Evolutionary conservation across 2,329 filamentous ascomycete genomes (phyloP).

Genomic region (Aspergillus sp.): DNA sequence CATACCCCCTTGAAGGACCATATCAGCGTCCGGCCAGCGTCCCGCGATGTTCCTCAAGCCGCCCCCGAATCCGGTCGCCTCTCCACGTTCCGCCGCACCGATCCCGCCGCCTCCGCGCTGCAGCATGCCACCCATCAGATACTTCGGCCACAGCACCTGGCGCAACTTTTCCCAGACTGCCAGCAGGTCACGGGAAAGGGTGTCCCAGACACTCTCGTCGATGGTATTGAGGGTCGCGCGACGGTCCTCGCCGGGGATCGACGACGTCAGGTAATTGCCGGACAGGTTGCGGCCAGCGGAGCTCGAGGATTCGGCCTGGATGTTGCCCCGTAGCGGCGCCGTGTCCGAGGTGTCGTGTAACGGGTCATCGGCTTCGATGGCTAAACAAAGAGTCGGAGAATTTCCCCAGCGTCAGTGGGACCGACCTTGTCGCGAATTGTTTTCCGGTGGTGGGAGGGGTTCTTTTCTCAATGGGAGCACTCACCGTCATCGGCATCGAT

Average conservation of each 20-base stretch:
- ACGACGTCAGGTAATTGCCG: conserved; percentile 81
- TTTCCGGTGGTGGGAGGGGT: neutral
- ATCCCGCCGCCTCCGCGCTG: conserved; percentile 55
- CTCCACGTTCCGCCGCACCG: conserved; percentile 58
- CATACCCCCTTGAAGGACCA: conserved; percentile 69
- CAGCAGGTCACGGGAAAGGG: conserved; percentile 84
- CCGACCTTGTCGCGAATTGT: neutral
- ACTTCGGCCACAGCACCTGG: conserved; percentile 94
- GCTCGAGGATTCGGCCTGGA: conserved; percentile 57
- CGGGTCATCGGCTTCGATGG: conserved; percentile 90
- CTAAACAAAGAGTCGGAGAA: conserved; percentile 41
- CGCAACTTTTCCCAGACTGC: conserved; percentile 98
- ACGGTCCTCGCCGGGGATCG: conserved; percentile 89
- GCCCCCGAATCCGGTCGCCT: conserved; percentile 48
- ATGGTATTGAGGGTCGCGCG: conserved; percentile 88
- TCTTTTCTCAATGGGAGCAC: conserved; percentile 5
- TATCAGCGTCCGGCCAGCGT: conserved; percentile 67
- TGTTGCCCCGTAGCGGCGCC: conserved; percentile 81
- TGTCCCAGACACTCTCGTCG: conserved; percentile 96
- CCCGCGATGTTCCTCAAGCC: conserved; percentile 58
- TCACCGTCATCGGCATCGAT: conserved; percentile 79
- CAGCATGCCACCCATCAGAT: conserved; percentile 73
- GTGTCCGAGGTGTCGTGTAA: conserved; percentile 68
- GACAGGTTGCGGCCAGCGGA: conserved; percentile 60
- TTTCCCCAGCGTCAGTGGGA: neutral